Conservation (phyloP, 176 grass and related monocot genomes). For the Oryza rufipogon region DNA sequence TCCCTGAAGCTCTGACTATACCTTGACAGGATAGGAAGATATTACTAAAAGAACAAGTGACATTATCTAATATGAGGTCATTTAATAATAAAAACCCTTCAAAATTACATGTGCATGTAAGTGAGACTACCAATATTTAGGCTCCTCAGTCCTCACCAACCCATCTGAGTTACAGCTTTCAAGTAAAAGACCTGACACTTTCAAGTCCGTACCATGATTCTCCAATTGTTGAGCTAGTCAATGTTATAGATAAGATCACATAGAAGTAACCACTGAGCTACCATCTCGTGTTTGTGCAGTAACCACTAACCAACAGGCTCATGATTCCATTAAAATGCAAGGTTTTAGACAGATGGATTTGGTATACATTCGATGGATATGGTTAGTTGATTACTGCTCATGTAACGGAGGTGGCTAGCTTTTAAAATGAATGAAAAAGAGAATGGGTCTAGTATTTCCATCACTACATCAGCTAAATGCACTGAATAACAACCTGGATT, state of each 20-base stretch:
- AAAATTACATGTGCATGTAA: not conserved
- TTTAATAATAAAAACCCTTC: not conserved
- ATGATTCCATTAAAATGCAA: not conserved
- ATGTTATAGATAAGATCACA: not conserved
- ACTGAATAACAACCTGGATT: conserved; percentile 41
- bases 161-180: not conserved
- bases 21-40: not conserved
- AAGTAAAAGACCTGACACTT: not conserved
- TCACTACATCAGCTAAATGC: conserved; percentile 38
- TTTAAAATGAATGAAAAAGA: conserved; percentile 11
- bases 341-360: conserved; percentile 7
- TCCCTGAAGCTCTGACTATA: not conserved
- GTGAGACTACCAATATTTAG: not conserved
- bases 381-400: conserved; percentile 26
- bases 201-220: conserved; percentile 10
- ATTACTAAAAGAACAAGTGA: not conserved
- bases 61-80: not conserved
- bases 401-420: conserved; percentile 24
- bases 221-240: conserved; percentile 16
- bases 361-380: conserved; percentile 19
- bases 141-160: not conserved
- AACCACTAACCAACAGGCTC: not conserved
- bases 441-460: conserved; percentile 13
- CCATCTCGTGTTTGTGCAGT: not conserved
- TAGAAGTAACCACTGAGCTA: conserved; percentile 22